phyloP scores from a whole-genome alignment of 768 basidiomycete genomes.

The Lepiota brunneoincarnata region DNA sequence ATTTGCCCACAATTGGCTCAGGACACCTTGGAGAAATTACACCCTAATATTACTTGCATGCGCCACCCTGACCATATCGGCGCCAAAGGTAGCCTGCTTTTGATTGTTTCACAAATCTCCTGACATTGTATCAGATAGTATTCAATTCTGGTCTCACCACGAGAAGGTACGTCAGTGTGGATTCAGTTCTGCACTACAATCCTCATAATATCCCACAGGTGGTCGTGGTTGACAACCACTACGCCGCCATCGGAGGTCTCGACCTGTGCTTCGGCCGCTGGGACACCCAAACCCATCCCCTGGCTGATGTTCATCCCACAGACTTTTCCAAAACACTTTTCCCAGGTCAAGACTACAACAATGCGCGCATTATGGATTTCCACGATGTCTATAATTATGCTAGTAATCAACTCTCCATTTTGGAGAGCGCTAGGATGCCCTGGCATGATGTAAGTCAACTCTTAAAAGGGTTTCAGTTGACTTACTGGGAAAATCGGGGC shows the following conservation, averaged over 20 bases:
- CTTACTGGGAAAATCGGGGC: not conserved
- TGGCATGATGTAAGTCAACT: conserved; percentile 84
- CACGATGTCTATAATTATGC: conserved; percentile 77
- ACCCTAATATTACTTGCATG: conserved; percentile 86
- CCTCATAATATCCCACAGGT: conserved; percentile 31
- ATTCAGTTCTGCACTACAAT: not conserved
- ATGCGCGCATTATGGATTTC: conserved; percentile 85
- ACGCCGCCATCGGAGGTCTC: conserved; percentile 87
- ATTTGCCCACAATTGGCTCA: conserved; percentile 21
- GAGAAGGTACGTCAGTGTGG: conserved; percentile 52
- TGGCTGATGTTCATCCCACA: conserved; percentile 91
- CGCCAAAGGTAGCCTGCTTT: conserved; percentile 49
- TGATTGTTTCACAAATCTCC: not conserved
- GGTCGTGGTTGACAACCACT: conserved; percentile 84
- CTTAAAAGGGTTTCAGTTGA: not conserved
- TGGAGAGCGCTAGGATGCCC: conserved; percentile 80
- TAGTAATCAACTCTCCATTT: conserved; percentile 62
- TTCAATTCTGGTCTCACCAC: conserved; percentile 91
- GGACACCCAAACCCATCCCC: conserved; percentile 89
- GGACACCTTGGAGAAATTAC: conserved; percentile 76
- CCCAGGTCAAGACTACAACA: conserved; percentile 93
- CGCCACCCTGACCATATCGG: conserved; percentile 91
- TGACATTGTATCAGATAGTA: conserved; percentile 46
- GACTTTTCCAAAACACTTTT: conserved; percentile 81
- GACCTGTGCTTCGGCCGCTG: conserved; percentile 97